Percentiles rank a stretch among this genome's conserved stretches.
These are phyloP conservation scores for Sorghum bicolor DNA, from an alignment of 176 grass and related monocot genomes.

Conservation along the genomic window DNA sequence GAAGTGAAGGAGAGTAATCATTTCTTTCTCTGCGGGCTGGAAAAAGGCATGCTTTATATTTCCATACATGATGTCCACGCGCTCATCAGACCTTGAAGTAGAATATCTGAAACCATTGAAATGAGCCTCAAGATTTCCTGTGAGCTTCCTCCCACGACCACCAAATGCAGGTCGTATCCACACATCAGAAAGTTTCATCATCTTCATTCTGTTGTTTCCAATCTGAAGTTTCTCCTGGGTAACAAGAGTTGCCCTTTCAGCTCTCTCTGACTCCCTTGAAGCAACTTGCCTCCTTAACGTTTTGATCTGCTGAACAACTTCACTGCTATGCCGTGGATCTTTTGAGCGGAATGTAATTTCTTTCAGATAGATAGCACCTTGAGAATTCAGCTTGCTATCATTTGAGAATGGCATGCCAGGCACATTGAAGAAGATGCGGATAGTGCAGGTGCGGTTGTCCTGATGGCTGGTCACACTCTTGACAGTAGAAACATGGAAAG, in stretches of 20 bases:
- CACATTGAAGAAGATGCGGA: conserved; percentile 77
- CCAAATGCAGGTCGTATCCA: conserved; percentile 81
- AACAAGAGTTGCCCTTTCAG: conserved; percentile 80
- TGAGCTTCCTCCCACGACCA: conserved; percentile 64
- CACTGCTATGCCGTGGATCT: conserved; percentile 49
- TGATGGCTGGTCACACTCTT: conserved; percentile 70
- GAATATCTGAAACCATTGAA: conserved; percentile 87
- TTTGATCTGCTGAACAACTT: conserved; percentile 54
- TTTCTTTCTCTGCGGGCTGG: conserved; percentile 81
- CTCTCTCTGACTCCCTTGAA: conserved; percentile 82
- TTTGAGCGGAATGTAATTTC: conserved; percentile 76
- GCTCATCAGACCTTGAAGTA: conserved; percentile 59
- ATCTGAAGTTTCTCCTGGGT: conserved; percentile 82
- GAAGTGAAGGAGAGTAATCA: conserved; percentile 89
- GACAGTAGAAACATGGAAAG: conserved; percentile 86
- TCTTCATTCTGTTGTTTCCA: conserved; percentile 20
- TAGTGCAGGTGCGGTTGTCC: conserved; percentile 69
- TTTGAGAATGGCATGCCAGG: conserved; percentile 76
- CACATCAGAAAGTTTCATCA: conserved; percentile 36
- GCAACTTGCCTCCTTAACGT: conserved; percentile 7
- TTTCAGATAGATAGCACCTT: conserved; percentile 70
- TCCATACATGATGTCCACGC: conserved; percentile 68
- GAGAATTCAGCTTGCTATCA: conserved; percentile 61
- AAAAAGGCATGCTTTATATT: conserved; percentile 96
- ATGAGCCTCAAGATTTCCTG: conserved; percentile 70